A percentile compares a stretch with the other conserved stretches of the same genome.
Conservation (phyloP, 257 asterid species). For the Sherardia arvensis region DNA sequence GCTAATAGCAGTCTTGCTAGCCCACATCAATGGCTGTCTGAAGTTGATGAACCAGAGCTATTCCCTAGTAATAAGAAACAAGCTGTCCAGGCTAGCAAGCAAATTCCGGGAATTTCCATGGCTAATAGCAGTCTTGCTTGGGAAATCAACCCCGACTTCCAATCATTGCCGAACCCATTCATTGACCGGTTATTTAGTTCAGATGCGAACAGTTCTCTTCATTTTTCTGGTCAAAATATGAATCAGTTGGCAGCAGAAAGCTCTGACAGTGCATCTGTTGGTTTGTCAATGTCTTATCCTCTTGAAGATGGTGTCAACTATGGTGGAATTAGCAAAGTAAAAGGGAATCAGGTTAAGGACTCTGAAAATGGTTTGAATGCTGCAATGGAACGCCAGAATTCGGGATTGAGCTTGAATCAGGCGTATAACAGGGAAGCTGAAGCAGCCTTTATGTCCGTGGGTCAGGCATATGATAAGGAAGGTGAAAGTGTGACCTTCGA, state of each 20-base stretch:
- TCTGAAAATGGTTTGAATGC: slow-evolving; percentile 35
- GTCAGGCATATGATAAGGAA: slow-evolving; percentile 49
- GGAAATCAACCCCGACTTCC: slow-evolving; percentile 60
- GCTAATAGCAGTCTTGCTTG: slow-evolving; percentile 39
- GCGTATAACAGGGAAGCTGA: slow-evolving; percentile 40
- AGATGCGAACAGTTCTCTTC: slow-evolving; percentile 28
- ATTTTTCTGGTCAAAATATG: slow-evolving; percentile 28
- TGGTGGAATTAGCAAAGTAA: slow-evolving; percentile 57
- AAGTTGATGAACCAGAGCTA: slow-evolving; percentile 49
- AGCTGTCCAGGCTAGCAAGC: slow-evolving; percentile 38
- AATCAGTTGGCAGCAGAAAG: slow-evolving; percentile 33
- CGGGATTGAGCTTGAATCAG: slow-evolving; percentile 43
- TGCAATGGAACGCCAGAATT: slow-evolving; percentile 31
- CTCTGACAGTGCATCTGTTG: slow-evolving; percentile 44
- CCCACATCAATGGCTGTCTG: slow-evolving; percentile 52
- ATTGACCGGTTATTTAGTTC: slow-evolving; percentile 62
- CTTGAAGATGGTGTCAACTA: slow-evolving; percentile 48
- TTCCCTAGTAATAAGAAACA: slow-evolving; percentile 72
- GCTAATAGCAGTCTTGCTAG: slow-evolving; percentile 33
- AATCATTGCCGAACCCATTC: slow-evolving; percentile 42
- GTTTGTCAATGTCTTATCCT: slow-evolving; percentile 62
- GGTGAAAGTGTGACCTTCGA: slow-evolving; percentile 40
- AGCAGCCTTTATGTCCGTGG: slow-evolving; percentile 37
- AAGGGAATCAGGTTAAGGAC: slow-evolving; percentile 65
- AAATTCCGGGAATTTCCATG: slow-evolving; percentile 33